Percentiles rank a stretch among this genome's conserved stretches.
phyloP scores from a whole-genome alignment of 2,329 filamentous ascomycete species.

The Dryadomyces sulphureus region DNA sequence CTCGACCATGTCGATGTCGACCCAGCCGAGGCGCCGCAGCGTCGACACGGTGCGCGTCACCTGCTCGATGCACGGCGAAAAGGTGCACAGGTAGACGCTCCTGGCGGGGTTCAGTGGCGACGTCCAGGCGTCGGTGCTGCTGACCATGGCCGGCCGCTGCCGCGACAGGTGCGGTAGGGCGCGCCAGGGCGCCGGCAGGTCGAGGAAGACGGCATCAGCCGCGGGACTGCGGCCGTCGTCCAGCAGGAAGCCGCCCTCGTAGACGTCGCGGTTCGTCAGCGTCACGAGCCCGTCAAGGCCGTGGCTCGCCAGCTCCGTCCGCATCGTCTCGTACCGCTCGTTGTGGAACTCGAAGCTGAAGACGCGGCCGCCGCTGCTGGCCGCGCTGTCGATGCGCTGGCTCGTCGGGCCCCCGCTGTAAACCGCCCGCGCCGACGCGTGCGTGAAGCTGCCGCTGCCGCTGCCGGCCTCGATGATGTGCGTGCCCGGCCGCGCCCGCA shows the following conservation, averaged over 20 bases:
- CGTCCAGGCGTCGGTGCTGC: conserved; percentile 26
- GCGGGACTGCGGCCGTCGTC: conserved; percentile 40
- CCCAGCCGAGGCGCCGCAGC: conserved; percentile 72
- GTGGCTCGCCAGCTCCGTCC: conserved; percentile 54
- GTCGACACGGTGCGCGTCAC: conserved; percentile 72
- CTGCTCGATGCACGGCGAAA: conserved; percentile 95
- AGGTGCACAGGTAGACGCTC: conserved; percentile 73
- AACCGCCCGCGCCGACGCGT: conserved; percentile 60
- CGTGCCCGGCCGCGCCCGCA: conserved; percentile 58
- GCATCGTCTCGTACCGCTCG: conserved; percentile 53
- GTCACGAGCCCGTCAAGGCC: conserved; percentile 46
- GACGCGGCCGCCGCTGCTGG: conserved; percentile 44
- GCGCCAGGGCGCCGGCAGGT: conserved; percentile 69
- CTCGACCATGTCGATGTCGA: conserved; percentile 88
- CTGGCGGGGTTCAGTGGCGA: conserved; percentile 57
- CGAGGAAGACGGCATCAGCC: conserved; percentile 62
- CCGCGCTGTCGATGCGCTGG: conserved; percentile 5
- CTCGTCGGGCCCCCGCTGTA: conserved; percentile 40
- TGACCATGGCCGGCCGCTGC: conserved; percentile 12
- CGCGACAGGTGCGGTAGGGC: conserved; percentile 64
- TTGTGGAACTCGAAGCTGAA: conserved; percentile 76
- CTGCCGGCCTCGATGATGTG: conserved; percentile 68
- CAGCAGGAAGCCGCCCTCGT: conserved; percentile 56
- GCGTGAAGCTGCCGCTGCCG: conserved; percentile 72
- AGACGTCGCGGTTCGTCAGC: conserved; percentile 68